These are phyloP conservation scores for Coniferiporia sulphurascens DNA, from an alignment of 1,284 basidiomycete genomes.

Conservation along the genomic window DNA sequence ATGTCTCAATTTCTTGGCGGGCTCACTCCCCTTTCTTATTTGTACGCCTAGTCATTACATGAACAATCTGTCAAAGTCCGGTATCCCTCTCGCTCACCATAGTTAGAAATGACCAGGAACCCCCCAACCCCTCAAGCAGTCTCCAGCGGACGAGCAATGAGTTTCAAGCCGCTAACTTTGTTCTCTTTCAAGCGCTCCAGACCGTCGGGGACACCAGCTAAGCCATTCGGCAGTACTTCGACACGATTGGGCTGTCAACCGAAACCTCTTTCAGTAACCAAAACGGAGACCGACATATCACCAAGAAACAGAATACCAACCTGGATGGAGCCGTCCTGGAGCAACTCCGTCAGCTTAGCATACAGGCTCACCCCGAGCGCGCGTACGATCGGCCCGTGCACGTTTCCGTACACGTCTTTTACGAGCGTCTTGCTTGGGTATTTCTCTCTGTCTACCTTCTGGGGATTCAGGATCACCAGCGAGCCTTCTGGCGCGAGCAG, in stretches of 20 bases:
- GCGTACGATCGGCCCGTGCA: neutral
- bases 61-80: no score
- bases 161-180: slow-evolving; percentile 44
- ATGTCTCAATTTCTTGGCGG: no score
- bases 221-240: slow-evolving; percentile 42
- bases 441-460: neutral
- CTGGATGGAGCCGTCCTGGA: slow-evolving; percentile 7
- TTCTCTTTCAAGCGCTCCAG: slow-evolving; percentile 36
- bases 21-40: no score
- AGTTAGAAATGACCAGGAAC: no score
- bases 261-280: slow-evolving; percentile 3
- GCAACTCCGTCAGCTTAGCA: slow-evolving; percentile 6
- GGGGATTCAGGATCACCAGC: slow-evolving; percentile 12
- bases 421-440: slow-evolving; percentile 5
- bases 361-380: slow-evolving; percentile 12
- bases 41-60: no score
- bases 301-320: no score
- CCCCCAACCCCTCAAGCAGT: slow-evolving; percentile 29
- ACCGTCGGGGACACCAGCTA: slow-evolving; percentile 41
- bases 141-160: slow-evolving; percentile 46
- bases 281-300: neutral
- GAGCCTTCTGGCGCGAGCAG: slow-evolving; percentile 23
- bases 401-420: slow-evolving; percentile 1
- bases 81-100: no score
- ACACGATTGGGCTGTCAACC: slow-evolving; percentile 33